Evolutionary conservation across 192 early-diverging fungal genomes (phyloP).

Genomic region (Rhizoclosmatium globosum): DNA sequence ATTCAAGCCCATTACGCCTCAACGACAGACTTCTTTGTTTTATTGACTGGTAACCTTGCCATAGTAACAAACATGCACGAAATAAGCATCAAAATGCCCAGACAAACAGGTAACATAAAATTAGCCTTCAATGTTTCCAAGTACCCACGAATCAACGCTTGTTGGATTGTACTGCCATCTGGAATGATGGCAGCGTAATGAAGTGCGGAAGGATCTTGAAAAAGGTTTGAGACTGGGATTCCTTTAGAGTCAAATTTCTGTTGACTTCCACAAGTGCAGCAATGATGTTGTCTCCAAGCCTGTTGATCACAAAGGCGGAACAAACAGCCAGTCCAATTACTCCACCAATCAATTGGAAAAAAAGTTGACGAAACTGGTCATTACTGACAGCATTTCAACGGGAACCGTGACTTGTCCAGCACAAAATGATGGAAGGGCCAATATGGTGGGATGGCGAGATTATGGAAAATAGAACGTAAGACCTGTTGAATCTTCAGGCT

Average conservation of each 20-base stretch:
- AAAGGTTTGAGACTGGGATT: not conserved
- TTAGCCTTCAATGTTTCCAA: slow-evolving; percentile 20
- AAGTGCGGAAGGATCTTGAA: not conserved
- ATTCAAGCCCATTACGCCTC: not conserved
- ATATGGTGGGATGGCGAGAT: too few species aligned
- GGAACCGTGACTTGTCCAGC: slow-evolving; percentile 38
- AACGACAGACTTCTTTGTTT: slow-evolving; percentile 7
- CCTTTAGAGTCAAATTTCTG: not conserved
- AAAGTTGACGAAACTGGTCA: slow-evolving; percentile 57
- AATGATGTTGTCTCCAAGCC: slow-evolving; percentile 50
- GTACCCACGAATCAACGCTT: slow-evolving; percentile 36
- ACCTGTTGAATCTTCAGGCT: too few species aligned
- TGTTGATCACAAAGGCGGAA: slow-evolving; percentile 67
- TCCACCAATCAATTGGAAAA: slow-evolving; percentile 60
- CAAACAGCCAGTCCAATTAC: slow-evolving; percentile 67
- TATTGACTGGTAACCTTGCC: slow-evolving; percentile 29
- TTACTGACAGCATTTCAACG: slow-evolving; percentile 70
- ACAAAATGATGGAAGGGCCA: too few species aligned
- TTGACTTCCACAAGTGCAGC: not conserved
- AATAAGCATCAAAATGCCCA: slow-evolving; percentile 14
- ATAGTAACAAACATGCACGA: slow-evolving; percentile 39
- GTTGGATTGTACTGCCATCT: slow-evolving; percentile 1
- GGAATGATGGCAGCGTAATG: not conserved
- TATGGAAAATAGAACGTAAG: too few species aligned
- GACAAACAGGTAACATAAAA: slow-evolving; percentile 33